Conservation (phyloP, 768 basidiomycete genomes). For the Dioszegia crocea region DNA sequence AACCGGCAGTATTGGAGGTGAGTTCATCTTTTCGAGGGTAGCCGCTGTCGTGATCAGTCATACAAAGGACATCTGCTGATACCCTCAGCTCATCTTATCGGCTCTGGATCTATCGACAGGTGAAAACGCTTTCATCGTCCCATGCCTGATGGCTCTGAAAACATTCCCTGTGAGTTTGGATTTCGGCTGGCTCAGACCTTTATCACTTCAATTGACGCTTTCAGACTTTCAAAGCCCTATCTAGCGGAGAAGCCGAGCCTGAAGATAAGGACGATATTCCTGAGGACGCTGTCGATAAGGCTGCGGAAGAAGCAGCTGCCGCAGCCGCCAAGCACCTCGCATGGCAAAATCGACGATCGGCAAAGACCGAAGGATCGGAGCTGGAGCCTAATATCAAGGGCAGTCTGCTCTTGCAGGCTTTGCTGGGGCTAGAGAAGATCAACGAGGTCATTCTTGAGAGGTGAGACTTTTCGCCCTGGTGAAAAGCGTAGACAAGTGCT, state of each 20-base stretch:
- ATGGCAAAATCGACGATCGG: constrained; percentile 42
- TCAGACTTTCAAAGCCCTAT: constrained; percentile 40
- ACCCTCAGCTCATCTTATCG: constrained; percentile 57
- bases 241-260: constrained; percentile 20
- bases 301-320: constrained; percentile 41
- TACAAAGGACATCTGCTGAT: not conserved
- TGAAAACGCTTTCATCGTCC: constrained; percentile 59
- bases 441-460: constrained; percentile 67
- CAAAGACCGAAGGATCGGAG: constrained; percentile 44
- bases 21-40: constrained; percentile 34
- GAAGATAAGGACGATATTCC: constrained; percentile 23
- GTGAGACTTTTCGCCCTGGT: constrained; percentile 52
- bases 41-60: too few species aligned
- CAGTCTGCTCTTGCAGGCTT: constrained; percentile 74
- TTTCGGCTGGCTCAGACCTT: not conserved
- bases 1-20: constrained; percentile 60
- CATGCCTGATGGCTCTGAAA: constrained; percentile 60
- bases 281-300: constrained; percentile 20
- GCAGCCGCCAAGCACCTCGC: constrained; percentile 33
- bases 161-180: constrained; percentile 44
- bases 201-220: constrained; percentile 5
- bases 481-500: not conserved
- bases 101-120: constrained; percentile 61
- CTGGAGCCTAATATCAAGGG: constrained; percentile 75
- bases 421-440: constrained; percentile 67